These are phyloP conservation scores for Macrocybe sp. DNA, from an alignment of 1,284 basidiomycete species.

Conservation along the genomic window DNA sequence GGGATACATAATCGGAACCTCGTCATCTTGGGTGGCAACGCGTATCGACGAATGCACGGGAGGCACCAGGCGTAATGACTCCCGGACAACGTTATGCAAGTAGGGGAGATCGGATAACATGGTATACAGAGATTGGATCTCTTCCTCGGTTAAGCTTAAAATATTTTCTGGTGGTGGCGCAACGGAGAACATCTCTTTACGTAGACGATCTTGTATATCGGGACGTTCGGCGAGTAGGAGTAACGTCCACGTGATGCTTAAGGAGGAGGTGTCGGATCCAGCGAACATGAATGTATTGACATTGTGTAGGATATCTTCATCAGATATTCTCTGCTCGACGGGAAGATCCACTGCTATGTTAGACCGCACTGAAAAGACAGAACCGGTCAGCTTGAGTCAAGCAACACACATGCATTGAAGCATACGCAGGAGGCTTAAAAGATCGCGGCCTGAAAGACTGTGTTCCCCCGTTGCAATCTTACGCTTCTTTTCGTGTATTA, in stretches of 20 bases:
- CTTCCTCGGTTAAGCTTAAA: constrained; percentile 47
- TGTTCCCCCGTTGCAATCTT: constrained; percentile 48
- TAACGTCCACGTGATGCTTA: constrained; percentile 75
- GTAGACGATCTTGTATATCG: constrained; percentile 57
- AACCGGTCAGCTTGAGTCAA: not conserved
- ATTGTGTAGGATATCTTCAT: constrained; percentile 75
- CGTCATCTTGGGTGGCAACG: constrained; percentile 69
- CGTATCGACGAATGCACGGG: constrained; percentile 79
- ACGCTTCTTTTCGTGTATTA: constrained; percentile 69
- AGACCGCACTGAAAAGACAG: constrained; percentile 56
- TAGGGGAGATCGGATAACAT: constrained; percentile 61
- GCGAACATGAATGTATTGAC: constrained; percentile 88
- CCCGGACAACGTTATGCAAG: constrained; percentile 73
- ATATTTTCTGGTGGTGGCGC: constrained; percentile 26
- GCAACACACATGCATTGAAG: constrained; percentile 10
- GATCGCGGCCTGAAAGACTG: constrained; percentile 51
- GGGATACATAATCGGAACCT: constrained; percentile 65
- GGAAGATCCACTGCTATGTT: constrained; percentile 61
- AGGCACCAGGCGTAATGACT: constrained; percentile 70
- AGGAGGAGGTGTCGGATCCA: constrained; percentile 79
- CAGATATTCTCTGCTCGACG: constrained; percentile 68
- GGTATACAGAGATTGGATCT: constrained; percentile 52
- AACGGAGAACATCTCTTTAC: constrained; percentile 51
- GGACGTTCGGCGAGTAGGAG: constrained; percentile 63
- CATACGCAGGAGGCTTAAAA: constrained; percentile 63